Evolutionary conservation across 331 rosid species (phyloP), one percentile per base, ranked within the genome.

Genomic region (Malus hybrid): DNA sequence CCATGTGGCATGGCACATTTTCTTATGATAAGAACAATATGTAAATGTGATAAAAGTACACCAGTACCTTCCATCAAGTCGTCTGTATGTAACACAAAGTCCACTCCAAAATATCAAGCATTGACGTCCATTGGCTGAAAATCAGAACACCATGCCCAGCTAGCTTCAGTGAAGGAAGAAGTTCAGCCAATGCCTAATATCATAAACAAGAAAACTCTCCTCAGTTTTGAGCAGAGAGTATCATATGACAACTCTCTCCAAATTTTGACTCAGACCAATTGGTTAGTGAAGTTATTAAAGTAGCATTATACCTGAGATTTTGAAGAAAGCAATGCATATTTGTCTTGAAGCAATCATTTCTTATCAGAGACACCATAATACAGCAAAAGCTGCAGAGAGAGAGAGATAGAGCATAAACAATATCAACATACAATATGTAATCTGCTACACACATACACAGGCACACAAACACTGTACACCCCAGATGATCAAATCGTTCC

Each of bases 21-120:
- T 61, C 18, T 24, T 12, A 5, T 14, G 24, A 64, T 61, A 27
- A 6, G 62, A 42, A 44, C 52, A 50, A 44, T 59, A 13, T 22
- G 24, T 57, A 59, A 65, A 75, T 19, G 27, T 56, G 39, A 75
- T 61, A 80, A 14, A 14, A 33, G 50, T 74, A 78, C 4, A 76
- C 36, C n/a, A 19, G 46, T 91, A 94, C 98, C 98, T 94, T 86
- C 98, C 98, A 88, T 94, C 24, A 24, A 24, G 24, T 24, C 24
- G 24, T 24, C 24, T 24, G 24, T 24, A 24, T 24, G 24, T 24
- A 24, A 24, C 24, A 24, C 98, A 94, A 88, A 56, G 88, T 81
- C 98, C 98, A 94, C 84, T 94, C 98, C 84, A 94, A 83, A 75
- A 94, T 88, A 83, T 94, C 97, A 75, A 94, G 98, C 98, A 94